Base-by-base conservation (phyloP, 805 yeast species). In the Wickerhamiella vanderwaltii region DNA sequence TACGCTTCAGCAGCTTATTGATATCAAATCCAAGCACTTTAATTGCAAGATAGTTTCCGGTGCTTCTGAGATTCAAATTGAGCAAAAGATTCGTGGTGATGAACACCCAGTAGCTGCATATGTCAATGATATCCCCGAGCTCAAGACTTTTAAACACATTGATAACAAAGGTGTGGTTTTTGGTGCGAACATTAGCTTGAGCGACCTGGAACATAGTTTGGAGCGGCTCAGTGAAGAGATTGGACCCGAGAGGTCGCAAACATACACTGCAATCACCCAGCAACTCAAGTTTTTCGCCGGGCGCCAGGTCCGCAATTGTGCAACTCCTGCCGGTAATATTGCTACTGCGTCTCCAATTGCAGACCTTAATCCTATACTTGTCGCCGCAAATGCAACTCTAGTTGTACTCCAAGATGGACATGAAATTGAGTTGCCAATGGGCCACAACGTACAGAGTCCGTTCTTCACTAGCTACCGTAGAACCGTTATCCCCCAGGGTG, bases 281-380 rank as follows among this genome's bases (percentile, higher is more conserved):
- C 73, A 68, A 48, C 54, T 68, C 43, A 66, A 67, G 50, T 59
- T 63, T 44, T 68, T 68, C 51, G 73, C 73, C 0, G 71, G 72
- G 1, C 57, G 71, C 26, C 72, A 69, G 45, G 67, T 68, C 41
- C 59, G 73, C 43, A 68, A 68, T 44, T 71, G 67, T 6, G 73
- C 71, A 12, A 67, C 71, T 9, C 67, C 71, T 1, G 71, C 72
- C 1, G 73, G 73, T 29, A 66, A 66, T 32, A 66, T 68, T 33
- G 70, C 67, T 15, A 68, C 73, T 1, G 72, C 72, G 2, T 65
- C 70, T 3, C 73, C 73, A 16, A 68, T 68, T 44, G 64, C 72
- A 1, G 73, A 68, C 48, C 48, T 68, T 52, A 68, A 68, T 48
- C 72, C 72, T 3, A 60, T 67, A 5, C 53, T 68, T 37, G 68